These are phyloP conservation scores for Heritiera fomes DNA, from an alignment of 345 rosid genomes.

Conservation along the genomic window DNA sequence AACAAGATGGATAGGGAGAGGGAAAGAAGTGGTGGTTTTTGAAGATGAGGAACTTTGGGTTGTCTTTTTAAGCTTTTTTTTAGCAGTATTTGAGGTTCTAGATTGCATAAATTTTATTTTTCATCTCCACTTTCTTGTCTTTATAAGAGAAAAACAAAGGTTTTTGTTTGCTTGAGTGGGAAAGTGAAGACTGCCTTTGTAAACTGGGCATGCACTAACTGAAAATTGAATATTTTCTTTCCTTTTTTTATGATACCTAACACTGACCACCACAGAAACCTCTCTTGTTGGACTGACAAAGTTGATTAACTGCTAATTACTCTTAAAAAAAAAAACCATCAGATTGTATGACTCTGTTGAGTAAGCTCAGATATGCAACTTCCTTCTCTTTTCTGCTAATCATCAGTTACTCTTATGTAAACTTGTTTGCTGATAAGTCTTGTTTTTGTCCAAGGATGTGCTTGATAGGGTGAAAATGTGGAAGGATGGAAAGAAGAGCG, in stretches of 20 bases:
- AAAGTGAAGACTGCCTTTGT: slow-evolving; percentile 18
- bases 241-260: slow-evolving; percentile 23
- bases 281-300: background rate
- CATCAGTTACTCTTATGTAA: background rate
- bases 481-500: too few relatives aligned
- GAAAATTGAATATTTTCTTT: slow-evolving; percentile 3
- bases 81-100: background rate
- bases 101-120: slow-evolving; percentile 8
- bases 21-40: slow-evolving; percentile 8
- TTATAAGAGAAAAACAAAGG: background rate
- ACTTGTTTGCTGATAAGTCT: background rate
- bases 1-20: slow-evolving; percentile 2
- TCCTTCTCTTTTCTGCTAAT: background rate
- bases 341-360: background rate
- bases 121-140: slow-evolving; percentile 20
- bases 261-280: slow-evolving; percentile 25
- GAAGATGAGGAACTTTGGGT: slow-evolving; percentile 16
- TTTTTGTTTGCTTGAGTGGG: background rate
- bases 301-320: background rate
- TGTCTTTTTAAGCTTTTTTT: background rate
- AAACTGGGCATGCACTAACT: slow-evolving; percentile 36
- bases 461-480: too few relatives aligned
- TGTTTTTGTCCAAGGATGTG: too few relatives aligned
- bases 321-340: background rate
- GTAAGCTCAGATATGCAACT: background rate